phyloP scores from a whole-genome alignment of 768 basidiomycete species.

The Trametes sanguinea region DNA sequence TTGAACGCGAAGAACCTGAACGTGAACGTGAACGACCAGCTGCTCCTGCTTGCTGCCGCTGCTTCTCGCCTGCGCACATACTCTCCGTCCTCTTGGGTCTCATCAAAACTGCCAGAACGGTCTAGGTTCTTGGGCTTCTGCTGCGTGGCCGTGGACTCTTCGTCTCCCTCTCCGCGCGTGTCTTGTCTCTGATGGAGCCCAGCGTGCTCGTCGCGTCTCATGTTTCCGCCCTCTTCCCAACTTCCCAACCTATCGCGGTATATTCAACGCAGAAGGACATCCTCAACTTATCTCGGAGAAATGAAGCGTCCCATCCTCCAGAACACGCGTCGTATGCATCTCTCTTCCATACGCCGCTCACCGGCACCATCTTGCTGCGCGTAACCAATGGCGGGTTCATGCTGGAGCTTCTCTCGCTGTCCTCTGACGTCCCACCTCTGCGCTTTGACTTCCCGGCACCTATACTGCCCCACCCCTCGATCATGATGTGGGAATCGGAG shows the following conservation, averaged over 20 bases:
- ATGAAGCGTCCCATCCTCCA: constrained; percentile 45
- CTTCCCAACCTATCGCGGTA: constrained; percentile 51
- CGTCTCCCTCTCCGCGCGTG: neutral
- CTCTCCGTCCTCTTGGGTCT: constrained; percentile 12
- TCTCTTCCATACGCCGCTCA: constrained; percentile 53
- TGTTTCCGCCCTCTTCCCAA: constrained; percentile 62
- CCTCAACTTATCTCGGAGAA: constrained; percentile 38
- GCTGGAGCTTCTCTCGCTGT: constrained; percentile 76
- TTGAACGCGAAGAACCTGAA: neutral
- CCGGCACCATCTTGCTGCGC: constrained; percentile 71
- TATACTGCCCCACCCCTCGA: constrained; percentile 62
- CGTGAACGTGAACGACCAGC: neutral
- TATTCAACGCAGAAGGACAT: constrained; percentile 60
- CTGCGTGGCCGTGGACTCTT: constrained; percentile 2
- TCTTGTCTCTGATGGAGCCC: constrained; percentile 24
- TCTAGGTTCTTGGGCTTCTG: neutral
- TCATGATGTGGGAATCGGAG: constrained; percentile 50
- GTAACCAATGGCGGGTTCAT: constrained; percentile 74
- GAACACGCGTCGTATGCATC: constrained; percentile 77
- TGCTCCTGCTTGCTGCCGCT: neutral
- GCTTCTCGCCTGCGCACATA: constrained; percentile 1
- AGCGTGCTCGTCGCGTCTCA: constrained; percentile 32
- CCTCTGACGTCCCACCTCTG: constrained; percentile 62
- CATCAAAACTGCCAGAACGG: neutral
- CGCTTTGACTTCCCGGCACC: constrained; percentile 78